phyloP scores from a whole-genome alignment of 177 flowering plant species.

The Tripterygium wilfordii region DNA sequence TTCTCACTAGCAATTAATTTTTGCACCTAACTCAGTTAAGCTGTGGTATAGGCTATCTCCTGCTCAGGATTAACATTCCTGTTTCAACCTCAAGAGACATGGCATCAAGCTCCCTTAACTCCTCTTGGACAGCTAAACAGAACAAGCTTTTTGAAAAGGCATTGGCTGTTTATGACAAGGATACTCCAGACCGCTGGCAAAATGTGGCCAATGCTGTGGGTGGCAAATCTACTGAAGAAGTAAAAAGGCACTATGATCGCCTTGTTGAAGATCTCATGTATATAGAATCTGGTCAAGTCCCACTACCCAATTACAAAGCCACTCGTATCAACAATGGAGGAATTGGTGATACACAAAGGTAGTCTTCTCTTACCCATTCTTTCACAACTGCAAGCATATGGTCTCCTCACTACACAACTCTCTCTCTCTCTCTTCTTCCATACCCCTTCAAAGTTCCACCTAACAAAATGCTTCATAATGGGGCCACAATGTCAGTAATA shows the following conservation, averaged over 20 bases:
- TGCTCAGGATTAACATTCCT: neutral
- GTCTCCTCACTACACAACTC: too few relatives aligned
- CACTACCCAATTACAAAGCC: constrained; percentile 53
- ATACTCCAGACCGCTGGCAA: constrained; percentile 89
- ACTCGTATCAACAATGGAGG: constrained; percentile 21
- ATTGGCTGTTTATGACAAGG: constrained; percentile 57
- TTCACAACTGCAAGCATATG: neutral
- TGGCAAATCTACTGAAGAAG: constrained; percentile 70
- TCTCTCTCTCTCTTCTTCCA: too few relatives aligned
- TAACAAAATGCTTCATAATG: too few relatives aligned
- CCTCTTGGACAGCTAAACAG: constrained; percentile 61
- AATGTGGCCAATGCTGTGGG: constrained; percentile 66
- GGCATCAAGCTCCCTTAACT: constrained; percentile 50
- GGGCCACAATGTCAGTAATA: too few relatives aligned
- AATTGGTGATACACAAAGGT: constrained; percentile 33
- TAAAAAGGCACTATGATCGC: constrained; percentile 58
- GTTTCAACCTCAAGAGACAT: constrained; percentile 14
- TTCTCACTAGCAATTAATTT: neutral
- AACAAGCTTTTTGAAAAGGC: constrained; percentile 74
- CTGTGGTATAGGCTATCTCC: too few relatives aligned
- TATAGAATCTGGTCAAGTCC: constrained; percentile 63
- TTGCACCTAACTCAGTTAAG: too few relatives aligned
- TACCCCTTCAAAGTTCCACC: too few relatives aligned
- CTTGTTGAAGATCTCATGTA: constrained; percentile 55
- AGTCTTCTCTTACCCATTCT: constrained; percentile 5